Conservation (phyloP, 148 eudicot species). For the Rhododendron mucronatum region DNA sequence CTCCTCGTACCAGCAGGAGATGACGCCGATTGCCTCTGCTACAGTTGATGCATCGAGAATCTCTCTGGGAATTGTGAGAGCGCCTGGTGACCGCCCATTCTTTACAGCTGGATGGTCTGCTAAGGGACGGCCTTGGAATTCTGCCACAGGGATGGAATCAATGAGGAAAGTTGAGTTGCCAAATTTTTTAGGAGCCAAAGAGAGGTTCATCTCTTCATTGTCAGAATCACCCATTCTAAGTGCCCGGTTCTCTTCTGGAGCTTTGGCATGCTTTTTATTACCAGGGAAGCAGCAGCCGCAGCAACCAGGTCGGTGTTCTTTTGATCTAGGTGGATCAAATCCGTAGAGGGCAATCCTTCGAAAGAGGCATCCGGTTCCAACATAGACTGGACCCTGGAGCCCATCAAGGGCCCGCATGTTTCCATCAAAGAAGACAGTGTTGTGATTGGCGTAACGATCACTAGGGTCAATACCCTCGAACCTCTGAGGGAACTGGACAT, state of each 20-base stretch:
- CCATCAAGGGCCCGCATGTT: conserved; percentile 96
- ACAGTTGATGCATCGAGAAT: conserved; percentile 76
- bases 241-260: conserved; percentile 62
- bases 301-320: conserved; percentile 57
- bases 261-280: conserved; percentile 27
- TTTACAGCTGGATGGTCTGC: conserved; percentile 91
- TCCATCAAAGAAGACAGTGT: conserved; percentile 92
- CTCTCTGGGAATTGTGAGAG: conserved; percentile 73
- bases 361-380: conserved; percentile 91
- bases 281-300: conserved; percentile 62
- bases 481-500: conserved; percentile 83
- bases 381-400: conserved; percentile 91
- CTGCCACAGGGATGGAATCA: conserved; percentile 83
- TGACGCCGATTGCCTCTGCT: conserved; percentile 80
- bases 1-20: conserved; percentile 96
- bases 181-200: conserved; percentile 65
- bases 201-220: conserved; percentile 71
- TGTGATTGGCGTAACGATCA: conserved; percentile 89
- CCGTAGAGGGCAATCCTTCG: conserved; percentile 84
- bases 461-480: conserved; percentile 83
- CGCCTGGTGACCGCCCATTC: conserved; percentile 90
- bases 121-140: conserved; percentile 82
- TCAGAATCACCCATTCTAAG: conserved; percentile 75
- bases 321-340: conserved; percentile 82
- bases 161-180: conserved; percentile 75